Evolutionary conservation across 2,329 filamentous ascomycete species (phyloP).

Genomic region (Cercospora sp.): DNA sequence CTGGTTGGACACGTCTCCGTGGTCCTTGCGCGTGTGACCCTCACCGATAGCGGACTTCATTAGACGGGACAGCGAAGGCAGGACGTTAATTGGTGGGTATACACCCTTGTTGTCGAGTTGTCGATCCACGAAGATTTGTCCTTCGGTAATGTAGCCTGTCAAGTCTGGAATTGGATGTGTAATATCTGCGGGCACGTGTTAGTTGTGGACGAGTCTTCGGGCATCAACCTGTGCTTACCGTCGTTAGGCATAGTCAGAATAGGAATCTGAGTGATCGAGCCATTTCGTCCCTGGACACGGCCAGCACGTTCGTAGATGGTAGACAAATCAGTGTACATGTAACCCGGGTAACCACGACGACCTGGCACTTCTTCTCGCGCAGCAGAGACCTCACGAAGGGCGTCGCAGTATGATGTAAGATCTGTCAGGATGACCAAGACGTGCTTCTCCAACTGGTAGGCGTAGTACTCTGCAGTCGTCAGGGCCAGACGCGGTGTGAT

Average conservation of each 20-base stretch:
- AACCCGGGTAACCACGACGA: slow-evolving; percentile 98
- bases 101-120: slow-evolving; percentile 93
- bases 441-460: slow-evolving; percentile 99
- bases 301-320: slow-evolving; percentile 99
- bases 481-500: slow-evolving; percentile 97
- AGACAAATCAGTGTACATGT: slow-evolving; percentile 99
- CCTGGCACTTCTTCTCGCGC: slow-evolving; percentile 98
- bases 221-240: slow-evolving; percentile 49
- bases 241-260: slow-evolving; percentile 99
- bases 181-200: slow-evolving; percentile 62
- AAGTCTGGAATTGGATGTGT: slow-evolving; percentile 98
- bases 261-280: slow-evolving; percentile 98
- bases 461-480: slow-evolving; percentile 98
- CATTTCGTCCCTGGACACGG: slow-evolving; percentile 93
- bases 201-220: background rate
- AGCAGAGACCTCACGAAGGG: slow-evolving; percentile 95
- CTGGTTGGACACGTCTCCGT: slow-evolving; percentile 98
- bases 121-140: slow-evolving; percentile 96
- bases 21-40: slow-evolving; percentile 92
- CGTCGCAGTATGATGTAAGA: slow-evolving; percentile 96
- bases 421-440: slow-evolving; percentile 98
- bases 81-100: slow-evolving; percentile 97
- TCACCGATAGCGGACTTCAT: slow-evolving; percentile 99
- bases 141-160: slow-evolving; percentile 98
- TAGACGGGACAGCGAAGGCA: slow-evolving; percentile 95